Conservation (phyloP, 1,284 basidiomycete species). For the Papiliotrema fonsecae region DNA sequence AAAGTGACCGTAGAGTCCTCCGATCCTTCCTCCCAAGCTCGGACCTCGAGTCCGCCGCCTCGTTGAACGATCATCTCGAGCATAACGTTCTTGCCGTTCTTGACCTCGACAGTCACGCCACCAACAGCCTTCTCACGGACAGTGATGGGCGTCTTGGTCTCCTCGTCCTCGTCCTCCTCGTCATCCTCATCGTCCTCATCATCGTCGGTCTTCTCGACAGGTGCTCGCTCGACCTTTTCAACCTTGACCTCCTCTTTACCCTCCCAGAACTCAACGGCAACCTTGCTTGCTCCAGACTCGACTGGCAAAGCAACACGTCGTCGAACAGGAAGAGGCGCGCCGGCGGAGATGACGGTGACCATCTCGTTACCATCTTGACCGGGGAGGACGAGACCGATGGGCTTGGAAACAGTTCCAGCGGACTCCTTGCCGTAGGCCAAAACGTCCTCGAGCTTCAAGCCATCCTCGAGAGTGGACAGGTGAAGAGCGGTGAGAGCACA, state of each 20-base stretch:
- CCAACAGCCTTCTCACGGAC: conserved; percentile 57
- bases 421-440: conserved; percentile 55
- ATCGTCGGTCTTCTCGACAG: conserved; percentile 37
- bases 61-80: conserved; percentile 59
- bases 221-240: conserved; percentile 57
- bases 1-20: conserved; percentile 33
- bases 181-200: conserved; percentile 57
- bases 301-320: conserved; percentile 68
- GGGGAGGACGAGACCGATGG: conserved; percentile 77
- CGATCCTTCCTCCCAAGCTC: conserved; percentile 45
- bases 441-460: conserved; percentile 43
- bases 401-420: conserved; percentile 57
- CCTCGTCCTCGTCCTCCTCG: conserved; percentile 62
- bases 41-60: conserved; percentile 49
- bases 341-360: conserved; percentile 60
- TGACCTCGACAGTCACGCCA: conserved; percentile 53
- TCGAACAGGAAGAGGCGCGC: conserved; percentile 75
- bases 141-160: conserved; percentile 61
- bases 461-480: conserved; percentile 55
- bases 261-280: conserved; percentile 84
- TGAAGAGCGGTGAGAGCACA: conserved; percentile 80
- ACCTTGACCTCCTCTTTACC: conserved; percentile 73
- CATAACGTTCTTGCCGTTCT: conserved; percentile 57
- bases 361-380: conserved; percentile 52
- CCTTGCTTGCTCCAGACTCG: conserved; percentile 54